Evolutionary conservation across 2,329 filamentous ascomycete genomes (phyloP).

Genomic region (Arachnomyces sp.): DNA sequence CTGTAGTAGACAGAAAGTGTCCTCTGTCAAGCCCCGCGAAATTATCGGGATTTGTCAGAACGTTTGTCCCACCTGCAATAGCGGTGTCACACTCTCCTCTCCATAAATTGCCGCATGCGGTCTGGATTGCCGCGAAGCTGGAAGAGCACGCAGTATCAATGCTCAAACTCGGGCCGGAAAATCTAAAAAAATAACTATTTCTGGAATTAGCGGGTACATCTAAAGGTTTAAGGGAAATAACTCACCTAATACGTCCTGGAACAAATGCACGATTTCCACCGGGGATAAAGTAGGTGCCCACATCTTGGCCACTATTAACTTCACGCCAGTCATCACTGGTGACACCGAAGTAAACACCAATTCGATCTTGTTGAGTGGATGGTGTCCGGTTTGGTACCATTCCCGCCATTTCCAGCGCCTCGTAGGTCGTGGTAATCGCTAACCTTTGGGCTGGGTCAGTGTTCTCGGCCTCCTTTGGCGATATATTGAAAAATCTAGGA

Average conservation of each 20-base stretch:
- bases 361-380: conserved; percentile 52
- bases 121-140: conserved; percentile 58
- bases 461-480: conserved; percentile 68
- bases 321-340: conserved; percentile 67
- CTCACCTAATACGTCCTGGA: conserved; percentile 57
- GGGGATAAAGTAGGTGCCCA: conserved; percentile 59
- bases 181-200: conserved; percentile 72
- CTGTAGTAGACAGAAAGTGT: conserved; percentile 62
- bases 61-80: conserved; percentile 65
- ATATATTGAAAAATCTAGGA: conserved; percentile 39
- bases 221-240: too few relatives aligned
- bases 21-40: conserved; percentile 70
- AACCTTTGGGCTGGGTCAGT: conserved; percentile 76
- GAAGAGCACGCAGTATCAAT: conserved; percentile 67
- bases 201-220: too few relatives aligned
- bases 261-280: conserved; percentile 52
- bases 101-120: conserved; percentile 62
- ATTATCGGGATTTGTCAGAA: conserved; percentile 71
- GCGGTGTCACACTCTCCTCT: conserved; percentile 69
- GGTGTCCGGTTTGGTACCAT: conserved; percentile 66
- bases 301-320: conserved; percentile 60
- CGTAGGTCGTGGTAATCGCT: conserved; percentile 68
- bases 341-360: conserved; percentile 64
- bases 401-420: conserved; percentile 73
- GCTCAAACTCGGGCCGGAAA: conserved; percentile 61